Base-by-base conservation (phyloP, 768 basidiomycete species). In the Lentinula boryana region DNA sequence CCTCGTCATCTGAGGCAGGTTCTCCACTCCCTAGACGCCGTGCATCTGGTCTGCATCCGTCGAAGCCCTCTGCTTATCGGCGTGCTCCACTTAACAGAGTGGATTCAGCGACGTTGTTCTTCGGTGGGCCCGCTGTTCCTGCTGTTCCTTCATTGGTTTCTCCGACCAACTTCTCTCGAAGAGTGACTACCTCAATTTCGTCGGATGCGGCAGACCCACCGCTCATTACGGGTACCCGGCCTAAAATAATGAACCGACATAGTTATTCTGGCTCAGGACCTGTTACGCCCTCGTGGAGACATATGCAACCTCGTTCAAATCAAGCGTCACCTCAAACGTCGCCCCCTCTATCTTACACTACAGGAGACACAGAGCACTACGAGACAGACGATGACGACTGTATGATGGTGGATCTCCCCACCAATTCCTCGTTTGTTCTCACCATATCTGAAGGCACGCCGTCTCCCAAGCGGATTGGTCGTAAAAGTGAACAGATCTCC, bases 31-130 rank as follows among this genome's bases (percentile, higher is more conserved):
- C 79, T 23, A 79, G 85, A 50, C 82, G 79, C 61, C 82, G 86
- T 16, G 72, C 84, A 21, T 76, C 74, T 16, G 79, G 76, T 36
- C 75, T 58, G 68, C 70, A 35, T 65, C 71, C 9, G 66, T 70
- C 50, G 12, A 65, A 68, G 38, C 71, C 54, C 51, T 60, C 10
- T 64, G 62, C 16, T 36, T 38, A 48, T 21, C 31, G 44, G 23
- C 78, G 79, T 31, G 68, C 72, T 13, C 73, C 80, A 0, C 68
- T 84, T 44, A 78, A 69, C 50, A 82, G 87, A 38, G 76, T 83
- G 18, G 76, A 85, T 65, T 80, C 83, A 2, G 86, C 85, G 16
- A 84, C 87, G 0, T 71, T 87, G 10, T 89, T 89, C 70, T 90
- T 89, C 67, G 88, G 58, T 12, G 48, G 87, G 4, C 84, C 85